A percentile compares a stretch with the other conserved stretches of the same genome.
phyloP scores from a whole-genome alignment of 2,329 filamentous ascomycete species.

The Immersiporthe knoxdaviesiana region DNA sequence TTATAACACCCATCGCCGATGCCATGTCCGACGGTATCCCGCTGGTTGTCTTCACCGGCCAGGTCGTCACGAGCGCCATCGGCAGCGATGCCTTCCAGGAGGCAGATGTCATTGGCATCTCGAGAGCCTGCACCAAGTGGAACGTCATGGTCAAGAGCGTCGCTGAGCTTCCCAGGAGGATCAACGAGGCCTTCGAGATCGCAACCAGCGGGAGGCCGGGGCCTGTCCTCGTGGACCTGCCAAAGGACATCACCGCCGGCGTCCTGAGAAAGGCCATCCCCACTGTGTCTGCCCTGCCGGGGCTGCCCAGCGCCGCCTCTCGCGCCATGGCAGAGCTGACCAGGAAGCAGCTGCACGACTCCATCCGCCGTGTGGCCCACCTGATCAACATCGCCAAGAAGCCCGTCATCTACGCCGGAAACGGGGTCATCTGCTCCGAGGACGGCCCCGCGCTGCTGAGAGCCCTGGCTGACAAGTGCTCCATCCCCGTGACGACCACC shows the following conservation, averaged over 20 bases:
- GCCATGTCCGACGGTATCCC: slow-evolving; percentile 94
- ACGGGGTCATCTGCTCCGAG: slow-evolving; percentile 80
- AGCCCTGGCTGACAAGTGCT: slow-evolving; percentile 85
- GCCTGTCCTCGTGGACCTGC: slow-evolving; percentile 92
- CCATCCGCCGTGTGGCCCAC: slow-evolving; percentile 76
- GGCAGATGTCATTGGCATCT: slow-evolving; percentile 92
- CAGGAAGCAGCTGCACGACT: slow-evolving; percentile 71
- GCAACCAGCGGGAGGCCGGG: slow-evolving; percentile 92
- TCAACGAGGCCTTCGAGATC: slow-evolving; percentile 98
- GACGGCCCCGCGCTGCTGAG: slow-evolving; percentile 80
- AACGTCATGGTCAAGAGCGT: slow-evolving; percentile 98
- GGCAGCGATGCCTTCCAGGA: slow-evolving; percentile 98
- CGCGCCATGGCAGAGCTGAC: slow-evolving; percentile 76
- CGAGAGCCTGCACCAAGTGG: slow-evolving; percentile 96
- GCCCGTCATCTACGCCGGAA: slow-evolving; percentile 92
- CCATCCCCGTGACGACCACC: slow-evolving; percentile 93
- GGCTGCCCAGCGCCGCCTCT: slow-evolving; percentile 83
- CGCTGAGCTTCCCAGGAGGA: slow-evolving; percentile 87
- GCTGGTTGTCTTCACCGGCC: slow-evolving; percentile 92
- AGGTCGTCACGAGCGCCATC: slow-evolving; percentile 88
- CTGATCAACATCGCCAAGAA: slow-evolving; percentile 90
- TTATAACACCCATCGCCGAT: slow-evolving; percentile 95
- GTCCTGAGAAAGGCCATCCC: slow-evolving; percentile 85
- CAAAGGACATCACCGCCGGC: slow-evolving; percentile 92
- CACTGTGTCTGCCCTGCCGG: slow-evolving; percentile 70